Base-by-base conservation (phyloP, 768 basidiomycete species). In the Amanita exitialis region DNA sequence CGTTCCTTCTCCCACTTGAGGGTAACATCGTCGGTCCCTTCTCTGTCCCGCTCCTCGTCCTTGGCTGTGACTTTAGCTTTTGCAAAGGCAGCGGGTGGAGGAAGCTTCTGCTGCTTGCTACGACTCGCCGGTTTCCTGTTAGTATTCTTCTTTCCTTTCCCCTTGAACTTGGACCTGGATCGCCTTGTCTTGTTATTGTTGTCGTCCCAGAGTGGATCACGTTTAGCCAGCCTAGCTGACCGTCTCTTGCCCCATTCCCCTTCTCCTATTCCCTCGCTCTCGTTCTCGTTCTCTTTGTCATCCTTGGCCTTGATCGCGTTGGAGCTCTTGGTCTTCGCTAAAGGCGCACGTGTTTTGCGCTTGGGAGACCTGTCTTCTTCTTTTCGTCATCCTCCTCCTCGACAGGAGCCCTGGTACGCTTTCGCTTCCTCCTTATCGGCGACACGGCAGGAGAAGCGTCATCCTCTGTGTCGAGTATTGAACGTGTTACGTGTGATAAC, bases 1-100 rank as follows among this genome's bases (percentile, higher is more conserved):
- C 42, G 49, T 44, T 51, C 49, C n/a, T 39, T 42, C 21, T 44
- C 49, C 49, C 49, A 44, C 49, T 51, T 23, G 16, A 49, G 27
- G 20, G 21, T 7, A 10, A n/a, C 38, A 13, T 34, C 15, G 25
- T 41, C 41, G 5, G 2, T 16, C 21, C 48, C 38, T n/a, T 27
- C 37, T 42, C 48, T 15, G 13, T 44, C 42, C 1, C 43, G 18
- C 3, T 6, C n/a, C 12, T 5, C 8, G 7, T 43, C 41, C n/a
- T 51, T 28, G 20, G 4, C 13, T 32, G 36, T 13, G 1, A 7
- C 32, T 21, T 36, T 41, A 16, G n/a, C 25, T 18, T 37, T 49
- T 9, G 18, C 37, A 21, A 5, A 21, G 13, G 25, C 3, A 2
- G 32, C 32, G 13, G 32, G 12, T 32, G 13, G 32, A 13, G 4